Evolutionary conservation across 305 asterid species (phyloP).

Genomic region (Fraxinus greggii): DNA sequence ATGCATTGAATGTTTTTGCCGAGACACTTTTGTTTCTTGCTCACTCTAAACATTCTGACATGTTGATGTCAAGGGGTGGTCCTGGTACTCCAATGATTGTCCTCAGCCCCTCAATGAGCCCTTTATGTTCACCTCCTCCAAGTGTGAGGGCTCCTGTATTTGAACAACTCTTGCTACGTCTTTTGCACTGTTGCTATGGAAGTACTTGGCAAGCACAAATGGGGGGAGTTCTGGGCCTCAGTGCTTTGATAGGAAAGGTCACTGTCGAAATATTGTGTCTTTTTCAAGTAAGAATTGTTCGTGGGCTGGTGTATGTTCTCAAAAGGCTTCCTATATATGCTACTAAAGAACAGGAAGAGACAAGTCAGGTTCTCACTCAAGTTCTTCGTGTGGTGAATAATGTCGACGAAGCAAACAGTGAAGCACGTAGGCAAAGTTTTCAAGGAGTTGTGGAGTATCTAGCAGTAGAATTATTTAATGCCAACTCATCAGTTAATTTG

Average conservation of each 20-base stretch:
- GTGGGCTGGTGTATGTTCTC: conserved; percentile 92
- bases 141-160: conserved; percentile 88
- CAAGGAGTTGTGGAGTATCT: conserved; percentile 93
- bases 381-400: conserved; percentile 96
- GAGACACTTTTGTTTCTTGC: conserved; percentile 92
- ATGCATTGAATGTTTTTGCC: conserved; percentile 70
- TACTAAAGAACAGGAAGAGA: conserved; percentile 93
- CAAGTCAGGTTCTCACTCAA: conserved; percentile 96
- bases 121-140: conserved; percentile 95
- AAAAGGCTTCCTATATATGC: conserved; percentile 95
- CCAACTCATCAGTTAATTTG: conserved; percentile 80
- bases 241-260: conserved; percentile 94
- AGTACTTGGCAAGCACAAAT: conserved; percentile 97
- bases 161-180: conserved; percentile 95
- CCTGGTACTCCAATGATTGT: conserved; percentile 97
- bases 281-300: conserved; percentile 84
- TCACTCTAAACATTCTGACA: conserved; percentile 79
- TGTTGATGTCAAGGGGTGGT: conserved; percentile 77
- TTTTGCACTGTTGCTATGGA: conserved; percentile 92
- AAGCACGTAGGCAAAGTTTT: conserved; percentile 88
- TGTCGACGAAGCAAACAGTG: conserved; percentile 94
- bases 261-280: conserved; percentile 81
- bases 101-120: conserved; percentile 99
- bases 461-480: conserved; percentile 87
- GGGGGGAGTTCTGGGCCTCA: conserved; percentile 98